Conservation (phyloP, 2,329 filamentous ascomycete genomes). For the Elsinoe necatrix region DNA sequence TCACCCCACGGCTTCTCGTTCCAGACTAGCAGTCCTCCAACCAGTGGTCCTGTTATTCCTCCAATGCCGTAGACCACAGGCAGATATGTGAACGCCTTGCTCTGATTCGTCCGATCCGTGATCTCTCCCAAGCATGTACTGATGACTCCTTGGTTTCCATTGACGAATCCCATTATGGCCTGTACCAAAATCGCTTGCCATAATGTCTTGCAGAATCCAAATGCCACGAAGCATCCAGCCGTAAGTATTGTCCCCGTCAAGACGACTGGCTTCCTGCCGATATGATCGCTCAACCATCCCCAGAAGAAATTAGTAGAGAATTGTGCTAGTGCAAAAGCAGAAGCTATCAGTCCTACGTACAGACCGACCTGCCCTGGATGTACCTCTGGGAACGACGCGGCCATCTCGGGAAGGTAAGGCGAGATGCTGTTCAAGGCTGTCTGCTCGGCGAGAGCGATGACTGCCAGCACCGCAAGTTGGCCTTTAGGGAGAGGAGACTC, state of each 20-base stretch:
- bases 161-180: slow-evolving; percentile 81
- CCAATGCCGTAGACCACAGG: slow-evolving; percentile 95
- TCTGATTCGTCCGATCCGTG: slow-evolving; percentile 91
- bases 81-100: slow-evolving; percentile 83
- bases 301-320: slow-evolving; percentile 87
- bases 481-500: slow-evolving; percentile 70
- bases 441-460: slow-evolving; percentile 88
- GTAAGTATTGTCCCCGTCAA: slow-evolving; percentile 75
- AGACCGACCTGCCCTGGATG: slow-evolving; percentile 63
- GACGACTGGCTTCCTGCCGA: slow-evolving; percentile 76
- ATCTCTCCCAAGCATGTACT: slow-evolving; percentile 91
- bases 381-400: slow-evolving; percentile 73
- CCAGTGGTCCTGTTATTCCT: slow-evolving; percentile 80
- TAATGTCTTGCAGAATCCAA: slow-evolving; percentile 75
- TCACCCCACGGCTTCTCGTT: slow-evolving; percentile 48
- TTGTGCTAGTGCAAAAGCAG: slow-evolving; percentile 84
- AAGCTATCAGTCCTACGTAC: slow-evolving; percentile 85
- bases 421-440: slow-evolving; percentile 94
- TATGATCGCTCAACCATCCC: slow-evolving; percentile 72
- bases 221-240: slow-evolving; percentile 69
- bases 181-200: slow-evolving; percentile 83
- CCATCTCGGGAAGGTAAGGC: slow-evolving; percentile 91
- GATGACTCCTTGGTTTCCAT: slow-evolving; percentile 90
- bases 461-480: slow-evolving; percentile 75
- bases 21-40: slow-evolving; percentile 78